Percentiles rank a stretch among this genome's conserved stretches.
These are phyloP conservation scores for Phytophthora constricta DNA, from an alignment of 352 stramenopile genomes.

Conservation along the genomic window DNA sequence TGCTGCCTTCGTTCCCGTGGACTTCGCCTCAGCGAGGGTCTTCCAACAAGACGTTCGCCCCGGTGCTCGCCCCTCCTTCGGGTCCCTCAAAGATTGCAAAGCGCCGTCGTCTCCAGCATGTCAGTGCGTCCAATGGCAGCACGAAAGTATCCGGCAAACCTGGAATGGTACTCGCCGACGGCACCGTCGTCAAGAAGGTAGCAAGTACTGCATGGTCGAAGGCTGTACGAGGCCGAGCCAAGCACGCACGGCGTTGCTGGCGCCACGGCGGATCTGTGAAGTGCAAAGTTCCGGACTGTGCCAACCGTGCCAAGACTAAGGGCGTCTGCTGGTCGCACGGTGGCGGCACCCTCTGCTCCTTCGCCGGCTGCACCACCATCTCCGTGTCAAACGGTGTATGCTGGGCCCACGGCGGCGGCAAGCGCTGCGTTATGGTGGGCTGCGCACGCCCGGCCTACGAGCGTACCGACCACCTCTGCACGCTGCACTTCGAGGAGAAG, in stretches of 20 bases:
- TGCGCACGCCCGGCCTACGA: slow-evolving; percentile 69
- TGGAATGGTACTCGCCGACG: slow-evolving; percentile 25
- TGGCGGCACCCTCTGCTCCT: slow-evolving; percentile 58
- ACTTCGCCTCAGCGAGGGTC: slow-evolving; percentile 39
- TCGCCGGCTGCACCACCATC: slow-evolving; percentile 50
- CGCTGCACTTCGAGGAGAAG: slow-evolving; percentile 56
- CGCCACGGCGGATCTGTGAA: slow-evolving; percentile 65
- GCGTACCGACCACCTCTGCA: slow-evolving; percentile 59
- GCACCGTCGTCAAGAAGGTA: slow-evolving; percentile 47
- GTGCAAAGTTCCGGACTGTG: slow-evolving; percentile 60
- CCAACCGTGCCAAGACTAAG: slow-evolving; percentile 67
- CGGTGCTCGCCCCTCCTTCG: slow-evolving; percentile 34
- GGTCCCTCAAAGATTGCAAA: slow-evolving; percentile 41
- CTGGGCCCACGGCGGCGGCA: slow-evolving; percentile 84
- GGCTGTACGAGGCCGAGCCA: slow-evolving; percentile 60
- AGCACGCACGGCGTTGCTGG: slow-evolving; percentile 60
- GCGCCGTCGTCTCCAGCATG: slow-evolving; percentile 33
- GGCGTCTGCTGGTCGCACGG: slow-evolving; percentile 72
- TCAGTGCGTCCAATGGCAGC: slow-evolving; percentile 35
- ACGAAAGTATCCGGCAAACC: slow-evolving; percentile 36
- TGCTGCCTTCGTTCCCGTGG: slow-evolving; percentile 36
- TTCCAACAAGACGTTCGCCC: slow-evolving; percentile 46
- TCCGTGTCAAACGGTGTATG: slow-evolving; percentile 66
- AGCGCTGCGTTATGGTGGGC: slow-evolving; percentile 73
- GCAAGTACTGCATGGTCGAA: slow-evolving; percentile 63